phyloP scores from a whole-genome alignment of 768 basidiomycete genomes.

The Trametes cinnabarina region DNA sequence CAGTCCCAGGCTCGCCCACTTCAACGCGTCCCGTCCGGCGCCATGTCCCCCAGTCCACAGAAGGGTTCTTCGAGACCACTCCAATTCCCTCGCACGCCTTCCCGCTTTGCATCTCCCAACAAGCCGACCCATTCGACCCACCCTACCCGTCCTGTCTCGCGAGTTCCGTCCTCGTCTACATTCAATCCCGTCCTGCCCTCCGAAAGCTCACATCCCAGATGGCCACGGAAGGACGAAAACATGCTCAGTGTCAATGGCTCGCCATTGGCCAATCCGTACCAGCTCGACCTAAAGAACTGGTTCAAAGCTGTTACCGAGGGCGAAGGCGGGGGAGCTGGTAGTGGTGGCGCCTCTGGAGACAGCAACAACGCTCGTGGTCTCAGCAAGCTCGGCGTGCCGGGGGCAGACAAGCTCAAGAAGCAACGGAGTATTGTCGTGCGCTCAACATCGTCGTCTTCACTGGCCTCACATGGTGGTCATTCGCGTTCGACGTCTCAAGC shows the following conservation, averaged over 20 bases:
- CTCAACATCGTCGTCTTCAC: constrained; percentile 25
- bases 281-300: constrained; percentile 64
- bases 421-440: constrained; percentile 42
- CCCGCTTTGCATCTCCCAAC: constrained; percentile 51
- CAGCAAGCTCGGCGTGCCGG: constrained; percentile 16
- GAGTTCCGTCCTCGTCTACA: constrained; percentile 55
- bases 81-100: constrained; percentile 29
- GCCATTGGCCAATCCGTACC: constrained; percentile 75
- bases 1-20: constrained; percentile 25
- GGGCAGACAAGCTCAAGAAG: constrained; percentile 24
- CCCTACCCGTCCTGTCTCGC: constrained; percentile 30
- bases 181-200: constrained; percentile 71
- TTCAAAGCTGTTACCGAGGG: constrained; percentile 37
- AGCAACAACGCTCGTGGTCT: constrained; percentile 16
- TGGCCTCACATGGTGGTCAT: constrained; percentile 28
- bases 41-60: constrained; percentile 35
- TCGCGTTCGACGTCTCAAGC: constrained; percentile 54
- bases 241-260: constrained; percentile 83
- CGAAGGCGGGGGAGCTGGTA: constrained; percentile 23
- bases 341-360: constrained; percentile 11
- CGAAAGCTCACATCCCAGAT: constrained; percentile 42
- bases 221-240: constrained; percentile 71
- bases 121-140: constrained; percentile 28
- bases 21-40: constrained; percentile 28
- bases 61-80: constrained; percentile 30